Base-by-base conservation (phyloP, 352 stramenopile genomes). In the Stramenopiles sp. region DNA sequence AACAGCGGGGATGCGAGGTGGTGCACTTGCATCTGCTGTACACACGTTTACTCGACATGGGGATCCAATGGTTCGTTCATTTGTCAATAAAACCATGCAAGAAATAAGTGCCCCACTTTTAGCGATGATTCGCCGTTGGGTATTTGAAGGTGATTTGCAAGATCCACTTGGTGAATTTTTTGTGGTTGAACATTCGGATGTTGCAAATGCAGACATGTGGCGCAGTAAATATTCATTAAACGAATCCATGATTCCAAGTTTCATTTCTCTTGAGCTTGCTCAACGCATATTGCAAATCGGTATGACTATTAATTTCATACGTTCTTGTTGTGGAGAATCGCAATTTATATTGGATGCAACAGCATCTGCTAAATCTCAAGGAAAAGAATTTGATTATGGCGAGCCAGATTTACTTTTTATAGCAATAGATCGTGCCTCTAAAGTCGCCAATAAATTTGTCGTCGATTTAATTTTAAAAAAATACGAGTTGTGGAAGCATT, bases 241-340 rank as follows among this genome's bases (percentile, higher is more conserved):
- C 73, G 81, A 87, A 78, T 87, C 90, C 43, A 94, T 94, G 90
- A 80, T 94, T 6, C 90, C 90, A 77, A 87, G 84, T 33, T 94
- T 94, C 78, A 93, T 94, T 63, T 90, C 90, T 0, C 83, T 80
- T 43, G 81, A 81, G 73, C 84, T 98, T 7, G 94, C 94, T 0
- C 86, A 91, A 30, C 95, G 94, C 43, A 96, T 97, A 69, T 84
- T 98, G 29, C 86, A 96, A 30, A 94, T 98, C 63, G 96, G 96
- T 43, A 98, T 98, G 83, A 96, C 92, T 63, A 98, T 99, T 81
- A 98, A 98, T 86, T 99, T 98, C 78, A 97, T 99, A 83, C 90
- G 94, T 23, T 86, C 91, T 73, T 98, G 93, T 85, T 96, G 95
- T 74, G 86, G 89, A 7, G 92, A 97, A 83, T 89, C 86, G 33